Conservation (phyloP, 177 flowering plant genomes). For the Vitis hybrid region DNA sequence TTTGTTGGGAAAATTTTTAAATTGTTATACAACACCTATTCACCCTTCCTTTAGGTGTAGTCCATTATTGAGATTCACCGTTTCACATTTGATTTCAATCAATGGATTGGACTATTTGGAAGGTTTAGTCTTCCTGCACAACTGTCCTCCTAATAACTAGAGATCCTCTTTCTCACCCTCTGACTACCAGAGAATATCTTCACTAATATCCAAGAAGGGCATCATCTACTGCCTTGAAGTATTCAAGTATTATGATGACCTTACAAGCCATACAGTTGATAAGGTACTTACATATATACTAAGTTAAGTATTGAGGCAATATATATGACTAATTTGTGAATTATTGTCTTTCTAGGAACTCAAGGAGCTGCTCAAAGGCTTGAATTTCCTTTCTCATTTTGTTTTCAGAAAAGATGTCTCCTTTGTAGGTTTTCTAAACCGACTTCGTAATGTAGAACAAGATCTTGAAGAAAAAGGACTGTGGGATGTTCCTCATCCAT, state of each 20-base stretch:
- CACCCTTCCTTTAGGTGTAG: too few species aligned
- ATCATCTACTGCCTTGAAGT: slow-evolving; percentile 58
- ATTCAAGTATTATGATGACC: slow-evolving; percentile 50
- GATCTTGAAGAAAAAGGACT: slow-evolving; percentile 44
- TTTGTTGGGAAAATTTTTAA: too few species aligned
- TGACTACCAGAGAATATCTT: slow-evolving; percentile 29
- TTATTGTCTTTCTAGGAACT: slow-evolving; percentile 39
- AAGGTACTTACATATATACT: slow-evolving; percentile 22
- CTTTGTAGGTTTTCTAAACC: slow-evolving; percentile 48
- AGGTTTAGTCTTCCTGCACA: slow-evolving; percentile 41
- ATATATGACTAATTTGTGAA: too few species aligned
- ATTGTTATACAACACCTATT: too few species aligned
- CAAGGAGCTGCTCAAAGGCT: slow-evolving; percentile 26
- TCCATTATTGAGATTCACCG: too few species aligned
- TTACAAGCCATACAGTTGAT: slow-evolving; percentile 20
- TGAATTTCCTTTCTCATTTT: slow-evolving; percentile 36
- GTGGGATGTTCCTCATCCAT: slow-evolving; percentile 85
- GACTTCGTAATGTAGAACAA: slow-evolving; percentile 51
- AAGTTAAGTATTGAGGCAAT: too few species aligned
- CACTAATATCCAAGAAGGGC: slow-evolving; percentile 33
- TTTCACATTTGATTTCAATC: slow-evolving; percentile 32
- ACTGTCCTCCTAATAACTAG: slow-evolving; percentile 44
- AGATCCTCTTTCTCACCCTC: slow-evolving; percentile 60
- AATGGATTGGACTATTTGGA: slow-evolving; percentile 46
- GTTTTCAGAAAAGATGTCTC: slow-evolving; percentile 45